phyloP scores from a whole-genome alignment of 257 asterid genomes.

The Anisodus tanguticus region DNA sequence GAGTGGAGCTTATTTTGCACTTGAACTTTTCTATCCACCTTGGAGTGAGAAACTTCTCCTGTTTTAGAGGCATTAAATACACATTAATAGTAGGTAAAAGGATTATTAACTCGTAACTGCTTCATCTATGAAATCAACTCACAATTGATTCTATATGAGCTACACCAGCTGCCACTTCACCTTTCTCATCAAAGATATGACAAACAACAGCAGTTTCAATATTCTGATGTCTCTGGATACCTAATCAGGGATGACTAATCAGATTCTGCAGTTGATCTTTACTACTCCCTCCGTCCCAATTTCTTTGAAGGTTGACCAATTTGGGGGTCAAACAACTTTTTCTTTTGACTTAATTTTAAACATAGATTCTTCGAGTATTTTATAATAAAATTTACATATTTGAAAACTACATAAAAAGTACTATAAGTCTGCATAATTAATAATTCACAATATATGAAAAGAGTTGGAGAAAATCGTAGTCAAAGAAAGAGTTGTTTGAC shows the following conservation, averaged over 20 bases:
- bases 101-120: conserved; percentile 16
- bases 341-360: too few species aligned
- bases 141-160: conserved; percentile 86
- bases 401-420: too few species aligned
- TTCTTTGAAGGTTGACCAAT: too few species aligned
- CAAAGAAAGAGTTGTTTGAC: too few species aligned
- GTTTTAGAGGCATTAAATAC: conserved; percentile 39
- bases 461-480: too few species aligned
- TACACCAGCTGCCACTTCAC: conserved; percentile 89
- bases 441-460: too few species aligned
- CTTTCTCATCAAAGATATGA: conserved; percentile 77
- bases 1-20: conserved; percentile 59
- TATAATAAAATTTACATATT: too few species aligned
- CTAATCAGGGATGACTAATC: conserved; percentile 47
- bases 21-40: conserved; percentile 75
- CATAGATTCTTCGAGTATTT: too few species aligned
- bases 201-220: conserved; percentile 75
- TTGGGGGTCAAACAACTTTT: too few species aligned
- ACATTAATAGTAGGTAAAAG: conserved; percentile 8
- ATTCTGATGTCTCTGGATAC: conserved; percentile 67
- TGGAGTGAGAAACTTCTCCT: conserved; percentile 87
- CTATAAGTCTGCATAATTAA: too few species aligned
- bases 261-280: conserved; percentile 30
- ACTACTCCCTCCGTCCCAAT: background rate
- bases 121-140: conserved; percentile 40